Evolutionary conservation across 1,139 yeast genomes (phyloP).

Genomic region (Candida sanyaensis): DNA sequence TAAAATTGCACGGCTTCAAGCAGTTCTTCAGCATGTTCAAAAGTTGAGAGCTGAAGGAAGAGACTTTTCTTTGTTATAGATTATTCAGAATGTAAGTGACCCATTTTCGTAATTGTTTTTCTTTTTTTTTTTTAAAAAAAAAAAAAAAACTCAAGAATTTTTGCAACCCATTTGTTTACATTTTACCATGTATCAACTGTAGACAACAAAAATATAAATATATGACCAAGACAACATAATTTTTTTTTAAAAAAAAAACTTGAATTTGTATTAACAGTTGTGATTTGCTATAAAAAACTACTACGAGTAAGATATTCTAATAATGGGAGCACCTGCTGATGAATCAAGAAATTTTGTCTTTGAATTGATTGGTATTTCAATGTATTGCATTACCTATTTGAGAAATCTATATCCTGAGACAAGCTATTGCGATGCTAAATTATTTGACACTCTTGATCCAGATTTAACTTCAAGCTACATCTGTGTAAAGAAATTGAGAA

Average conservation of each 20-base stretch:
- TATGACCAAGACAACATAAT: too few relatives aligned
- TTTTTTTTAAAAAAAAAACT: too few relatives aligned
- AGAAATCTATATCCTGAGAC: constrained; percentile 54
- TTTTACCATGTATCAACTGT: too few relatives aligned
- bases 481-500: constrained; percentile 44
- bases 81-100: too few relatives aligned
- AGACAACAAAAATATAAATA: too few relatives aligned
- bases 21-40: constrained; percentile 21
- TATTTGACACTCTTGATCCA: constrained; percentile 28
- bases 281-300: too few relatives aligned
- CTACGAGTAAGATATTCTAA: too few relatives aligned
- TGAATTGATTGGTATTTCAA: constrained; percentile 45
- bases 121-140: too few relatives aligned
- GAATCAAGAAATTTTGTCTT: constrained; percentile 44
- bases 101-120: background rate
- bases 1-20: constrained; percentile 23
- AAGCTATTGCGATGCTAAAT: constrained; percentile 44
- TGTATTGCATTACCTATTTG: constrained; percentile 54
- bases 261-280: background rate
- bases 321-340: too few relatives aligned
- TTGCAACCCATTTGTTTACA: too few relatives aligned
- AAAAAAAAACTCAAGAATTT: too few relatives aligned
- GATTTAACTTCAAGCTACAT: constrained; percentile 25
- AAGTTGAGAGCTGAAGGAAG: constrained; percentile 21
- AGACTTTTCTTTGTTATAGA: constrained; percentile 9